Base-by-base conservation (phyloP, 352 stramenopile genomes). In the Phytophthora melonis region DNA sequence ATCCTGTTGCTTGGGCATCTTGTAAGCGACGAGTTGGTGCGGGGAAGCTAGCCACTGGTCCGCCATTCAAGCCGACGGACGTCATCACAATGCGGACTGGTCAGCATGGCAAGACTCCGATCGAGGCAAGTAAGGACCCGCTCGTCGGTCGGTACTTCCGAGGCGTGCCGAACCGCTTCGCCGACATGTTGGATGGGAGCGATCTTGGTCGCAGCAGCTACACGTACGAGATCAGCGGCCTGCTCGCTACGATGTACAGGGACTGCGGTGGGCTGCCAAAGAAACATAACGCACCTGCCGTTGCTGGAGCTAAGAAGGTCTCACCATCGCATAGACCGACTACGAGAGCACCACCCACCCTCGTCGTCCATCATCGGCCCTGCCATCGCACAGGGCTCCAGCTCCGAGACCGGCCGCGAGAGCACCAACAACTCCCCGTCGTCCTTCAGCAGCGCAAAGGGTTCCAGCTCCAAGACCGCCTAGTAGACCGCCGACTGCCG, bases 161-260 rank as follows among this genome's bases (percentile, higher is more conserved):
- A 3, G 60, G 56, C n/a, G 65, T 86, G 18, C 68, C 66, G 3
- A 82, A 73, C 57, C 70, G 63, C 6, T 87, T 83, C 41, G 80
- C 75, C 0, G 82, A 74, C 36, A 66, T 87, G 18, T 77, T 84
- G 53, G 79, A 86, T 34, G 58, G 66, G 18, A 75, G 77, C 5
- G 75, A 84, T 60, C 60, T 89, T 5, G 82, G 80, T 21, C 7
- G 53, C 21, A 77, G 30, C 63, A 87, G 82, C 72, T 89, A 87
- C 74, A 76, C 80, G 60, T 87, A 83, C 66, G 82, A 87, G 58
- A 69, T 87, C 62, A 81, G 64, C 25, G 71, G 75, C 9, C 54
- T 76, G 32, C 63, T 87, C 8, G 75, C 71, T 14, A 74, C 39
- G 6, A 79, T 84, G 74, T 86, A 81, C 56, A 75, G 57, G 16